A percentile compares a stretch with the other conserved stretches of the same genome.
These are phyloP conservation scores for Adansonia digitata DNA, from an alignment of 345 rosid genomes.

Conservation along the genomic window DNA sequence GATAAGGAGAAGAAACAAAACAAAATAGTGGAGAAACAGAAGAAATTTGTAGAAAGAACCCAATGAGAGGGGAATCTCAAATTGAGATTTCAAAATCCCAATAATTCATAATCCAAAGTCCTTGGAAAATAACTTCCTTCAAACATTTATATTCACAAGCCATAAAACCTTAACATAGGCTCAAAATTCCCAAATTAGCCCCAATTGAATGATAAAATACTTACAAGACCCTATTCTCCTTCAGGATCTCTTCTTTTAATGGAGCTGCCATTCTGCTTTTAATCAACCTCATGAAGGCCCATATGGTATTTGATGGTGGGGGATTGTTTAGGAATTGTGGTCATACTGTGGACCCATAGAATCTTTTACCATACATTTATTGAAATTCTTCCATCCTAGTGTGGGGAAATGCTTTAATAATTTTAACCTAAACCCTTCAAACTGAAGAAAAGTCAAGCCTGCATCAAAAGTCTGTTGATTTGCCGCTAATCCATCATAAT, in stretches of 20 bases:
- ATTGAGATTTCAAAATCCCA: not conserved
- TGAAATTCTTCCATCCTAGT: not conserved
- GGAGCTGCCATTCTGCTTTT: not conserved
- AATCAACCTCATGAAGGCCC: not conserved
- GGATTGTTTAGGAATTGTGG: not conserved
- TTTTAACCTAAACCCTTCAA: not conserved
- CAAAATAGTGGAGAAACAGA: not conserved
- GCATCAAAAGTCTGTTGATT: not conserved
- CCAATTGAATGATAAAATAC: not conserved
- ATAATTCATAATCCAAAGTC: not conserved
- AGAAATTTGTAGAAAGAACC: not conserved
- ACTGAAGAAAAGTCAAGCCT: not conserved
- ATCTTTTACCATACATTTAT: not conserved
- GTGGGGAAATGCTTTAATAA: not conserved
- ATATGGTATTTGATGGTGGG: not conserved
- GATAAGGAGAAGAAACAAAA: not conserved
- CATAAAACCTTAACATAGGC: not conserved
- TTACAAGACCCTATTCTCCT: not conserved
- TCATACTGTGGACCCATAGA: not conserved
- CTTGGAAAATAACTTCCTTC: not conserved
- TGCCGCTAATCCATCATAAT: not conserved
- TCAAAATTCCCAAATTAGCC: not conserved
- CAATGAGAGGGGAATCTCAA: not conserved
- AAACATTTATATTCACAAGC: not conserved
- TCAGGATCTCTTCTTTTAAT: not conserved